Percentiles rank a stretch among this genome's conserved stretches.
Evolutionary conservation across 2,329 filamentous ascomycete genomes (phyloP).

Genomic region (Verticillium albo-atrum): DNA sequence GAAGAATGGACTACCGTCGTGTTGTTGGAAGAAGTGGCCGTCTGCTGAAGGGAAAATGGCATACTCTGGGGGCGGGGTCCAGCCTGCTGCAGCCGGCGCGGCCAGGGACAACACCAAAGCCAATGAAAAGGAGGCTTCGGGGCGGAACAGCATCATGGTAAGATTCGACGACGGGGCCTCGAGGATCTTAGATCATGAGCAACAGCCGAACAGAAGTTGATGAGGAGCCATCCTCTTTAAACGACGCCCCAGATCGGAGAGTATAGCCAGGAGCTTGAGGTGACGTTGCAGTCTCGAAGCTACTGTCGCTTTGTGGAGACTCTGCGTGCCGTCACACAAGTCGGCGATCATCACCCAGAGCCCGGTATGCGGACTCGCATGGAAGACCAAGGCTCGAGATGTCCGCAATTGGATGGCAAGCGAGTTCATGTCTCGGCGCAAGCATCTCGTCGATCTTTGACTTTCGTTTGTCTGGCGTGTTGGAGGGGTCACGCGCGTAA

Average conservation of each 20-base stretch:
- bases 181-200: not conserved
- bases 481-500: too few species aligned
- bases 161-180: not conserved
- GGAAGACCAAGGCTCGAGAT: not conserved
- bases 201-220: not conserved
- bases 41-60: conserved; percentile 8
- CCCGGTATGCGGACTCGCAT: not conserved
- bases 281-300: not conserved
- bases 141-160: not conserved
- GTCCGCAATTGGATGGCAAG: not conserved
- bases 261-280: not conserved
- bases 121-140: not conserved
- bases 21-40: conserved; percentile 6
- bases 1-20: conserved; percentile 5
- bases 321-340: not conserved
- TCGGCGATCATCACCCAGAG: not conserved
- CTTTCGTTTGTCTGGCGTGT: not conserved
- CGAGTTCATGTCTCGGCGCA: not conserved
- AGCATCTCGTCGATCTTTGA: not conserved
- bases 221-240: not conserved
- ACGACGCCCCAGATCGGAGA: not conserved
- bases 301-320: not conserved
- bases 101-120: not conserved
- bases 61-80: not conserved
- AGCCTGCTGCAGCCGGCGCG: not conserved